These are phyloP conservation scores for Tricholoma saponaceum DNA, from an alignment of 768 basidiomycete species.

Conservation along the genomic window DNA sequence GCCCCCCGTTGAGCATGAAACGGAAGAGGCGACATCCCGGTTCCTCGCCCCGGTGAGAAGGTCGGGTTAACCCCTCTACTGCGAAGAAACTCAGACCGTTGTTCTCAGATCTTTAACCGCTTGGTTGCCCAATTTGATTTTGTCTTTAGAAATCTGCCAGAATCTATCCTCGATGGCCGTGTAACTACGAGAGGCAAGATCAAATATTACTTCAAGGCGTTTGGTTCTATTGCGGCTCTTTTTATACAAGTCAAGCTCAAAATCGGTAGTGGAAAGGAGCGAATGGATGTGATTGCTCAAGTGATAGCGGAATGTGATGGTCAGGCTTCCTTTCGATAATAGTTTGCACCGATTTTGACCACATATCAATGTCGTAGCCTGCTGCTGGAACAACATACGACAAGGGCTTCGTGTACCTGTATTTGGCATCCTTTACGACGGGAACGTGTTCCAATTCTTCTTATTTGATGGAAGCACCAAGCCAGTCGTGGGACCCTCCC, in stretches of 20 bases:
- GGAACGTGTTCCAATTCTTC: background rate
- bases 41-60: constrained; percentile 15
- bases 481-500: background rate
- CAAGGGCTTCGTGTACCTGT: background rate
- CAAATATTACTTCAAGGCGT: background rate
- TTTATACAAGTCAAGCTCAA: background rate
- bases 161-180: background rate
- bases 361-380: background rate
- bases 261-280: background rate
- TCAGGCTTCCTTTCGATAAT: background rate
- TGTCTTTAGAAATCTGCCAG: background rate
- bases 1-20: constrained; percentile 10
- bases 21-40: constrained; percentile 14
- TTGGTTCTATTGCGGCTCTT: background rate
- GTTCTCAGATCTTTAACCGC: background rate
- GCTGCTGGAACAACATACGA: background rate
- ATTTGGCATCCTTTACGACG: background rate
- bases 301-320: background rate
- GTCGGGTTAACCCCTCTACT: too few relatives aligned
- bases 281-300: background rate
- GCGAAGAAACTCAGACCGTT: background rate
- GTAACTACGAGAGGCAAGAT: background rate
- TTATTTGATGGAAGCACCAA: background rate
- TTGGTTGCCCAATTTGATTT: background rate
- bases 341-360: too few relatives aligned